Percentiles rank a stretch among this genome's conserved stretches.
Evolutionary conservation across 2,329 filamentous ascomycete species (phyloP).

Genomic region (Pseudogymnoascus destructans): DNA sequence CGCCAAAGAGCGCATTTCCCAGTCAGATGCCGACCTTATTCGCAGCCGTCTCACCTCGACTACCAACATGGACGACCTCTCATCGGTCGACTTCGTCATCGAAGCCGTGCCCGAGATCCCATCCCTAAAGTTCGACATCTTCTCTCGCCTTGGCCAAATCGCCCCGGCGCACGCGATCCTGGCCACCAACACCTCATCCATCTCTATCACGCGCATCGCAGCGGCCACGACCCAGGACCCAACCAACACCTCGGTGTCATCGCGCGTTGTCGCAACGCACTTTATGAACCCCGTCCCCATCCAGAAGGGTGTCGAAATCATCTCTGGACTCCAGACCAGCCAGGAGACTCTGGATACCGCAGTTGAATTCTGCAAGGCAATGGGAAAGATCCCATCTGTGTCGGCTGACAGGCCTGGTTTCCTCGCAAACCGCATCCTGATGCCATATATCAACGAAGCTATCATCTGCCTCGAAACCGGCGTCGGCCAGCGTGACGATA

Average conservation of each 20-base stretch:
- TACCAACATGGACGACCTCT: constrained; percentile 63
- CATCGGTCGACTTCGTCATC: constrained; percentile 88
- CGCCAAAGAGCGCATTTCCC: constrained; percentile 70
- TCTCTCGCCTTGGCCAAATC: constrained; percentile 66
- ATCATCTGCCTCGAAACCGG: constrained; percentile 92
- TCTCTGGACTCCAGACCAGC: constrained; percentile 85
- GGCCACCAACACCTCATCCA: constrained; percentile 97
- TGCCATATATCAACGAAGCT: constrained; percentile 99
- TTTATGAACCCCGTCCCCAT: constrained; percentile 99
- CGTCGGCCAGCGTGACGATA: constrained; percentile 77
- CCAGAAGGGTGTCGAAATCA: constrained; percentile 96
- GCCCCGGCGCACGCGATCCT: constrained; percentile 78
- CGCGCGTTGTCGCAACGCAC: constrained; percentile 86
- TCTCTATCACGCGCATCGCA: constrained; percentile 92
- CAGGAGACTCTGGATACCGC: constrained; percentile 68
- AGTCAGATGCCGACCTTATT: constrained; percentile 63
- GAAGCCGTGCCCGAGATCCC: constrained; percentile 93
- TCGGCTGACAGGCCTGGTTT: constrained; percentile 89
- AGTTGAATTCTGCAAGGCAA: constrained; percentile 71
- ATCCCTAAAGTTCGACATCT: constrained; percentile 76
- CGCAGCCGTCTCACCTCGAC: constrained; percentile 56
- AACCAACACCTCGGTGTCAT: constrained; percentile 66
- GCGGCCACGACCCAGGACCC: constrained; percentile 70
- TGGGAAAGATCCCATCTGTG: constrained; percentile 84
- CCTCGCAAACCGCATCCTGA: constrained; percentile 88